Conservation (phyloP, 768 basidiomycete genomes). For the Leucocoprinus sp. region DNA sequence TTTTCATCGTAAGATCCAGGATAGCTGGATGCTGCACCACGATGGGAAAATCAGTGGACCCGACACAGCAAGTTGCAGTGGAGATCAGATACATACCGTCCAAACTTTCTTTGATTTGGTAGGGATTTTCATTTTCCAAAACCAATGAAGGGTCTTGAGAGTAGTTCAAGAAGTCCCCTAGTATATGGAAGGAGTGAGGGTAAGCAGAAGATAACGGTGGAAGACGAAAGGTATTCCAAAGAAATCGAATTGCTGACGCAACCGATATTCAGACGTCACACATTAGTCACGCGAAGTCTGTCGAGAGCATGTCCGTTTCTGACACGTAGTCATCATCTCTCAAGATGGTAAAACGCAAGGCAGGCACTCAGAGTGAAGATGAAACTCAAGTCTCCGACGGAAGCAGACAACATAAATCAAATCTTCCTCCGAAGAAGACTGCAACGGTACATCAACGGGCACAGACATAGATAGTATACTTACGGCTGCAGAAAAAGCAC, state of each 20-base stretch:
- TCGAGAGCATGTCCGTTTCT: neutral
- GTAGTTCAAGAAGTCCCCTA: constrained; percentile 14
- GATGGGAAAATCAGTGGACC: constrained; percentile 14
- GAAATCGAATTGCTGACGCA: constrained; percentile 26
- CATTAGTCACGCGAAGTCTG: constrained; percentile 16
- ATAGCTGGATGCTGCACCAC: constrained; percentile 64
- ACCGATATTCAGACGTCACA: constrained; percentile 16
- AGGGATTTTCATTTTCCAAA: constrained; percentile 80
- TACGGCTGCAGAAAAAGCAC: neutral
- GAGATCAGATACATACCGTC: constrained; percentile 42
- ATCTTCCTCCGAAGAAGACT: constrained; percentile 14
- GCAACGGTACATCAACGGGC: neutral
- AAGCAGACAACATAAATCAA: constrained; percentile 6
- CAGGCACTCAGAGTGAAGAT: constrained; percentile 13
- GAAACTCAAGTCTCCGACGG: constrained; percentile 5
- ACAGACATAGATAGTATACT: no score
- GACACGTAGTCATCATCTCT: neutral
- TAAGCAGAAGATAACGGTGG: neutral
- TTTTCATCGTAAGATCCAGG: constrained; percentile 66
- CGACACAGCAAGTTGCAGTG: constrained; percentile 14
- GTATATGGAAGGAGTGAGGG: neutral
- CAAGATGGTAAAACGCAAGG: constrained; percentile 24
- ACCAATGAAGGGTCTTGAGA: constrained; percentile 30
- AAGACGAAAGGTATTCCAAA: neutral
- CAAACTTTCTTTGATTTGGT: constrained; percentile 78